Conservation (phyloP, 768 basidiomycete genomes). For the Tylopilus felleus region DNA sequence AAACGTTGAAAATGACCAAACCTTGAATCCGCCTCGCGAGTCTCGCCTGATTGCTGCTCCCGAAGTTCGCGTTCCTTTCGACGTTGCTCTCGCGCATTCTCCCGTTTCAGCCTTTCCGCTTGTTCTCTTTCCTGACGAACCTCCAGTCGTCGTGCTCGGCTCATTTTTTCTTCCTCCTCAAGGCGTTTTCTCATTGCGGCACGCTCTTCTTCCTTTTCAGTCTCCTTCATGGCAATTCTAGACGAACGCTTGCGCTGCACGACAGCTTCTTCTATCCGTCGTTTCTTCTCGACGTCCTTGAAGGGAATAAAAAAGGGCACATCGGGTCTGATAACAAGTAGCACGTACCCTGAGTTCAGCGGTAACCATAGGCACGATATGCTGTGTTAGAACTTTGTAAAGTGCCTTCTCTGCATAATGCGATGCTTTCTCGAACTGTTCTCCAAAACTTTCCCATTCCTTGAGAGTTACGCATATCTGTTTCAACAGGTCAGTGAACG, state of each 20-base stretch:
- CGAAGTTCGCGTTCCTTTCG: slow-evolving; percentile 33
- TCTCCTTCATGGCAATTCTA: slow-evolving; percentile 79
- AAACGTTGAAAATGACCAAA: slow-evolving; percentile 5
- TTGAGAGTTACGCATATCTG: slow-evolving; percentile 80
- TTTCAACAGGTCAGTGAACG: background rate
- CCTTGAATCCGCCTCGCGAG: slow-evolving; percentile 9
- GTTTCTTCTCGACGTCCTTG: slow-evolving; percentile 63
- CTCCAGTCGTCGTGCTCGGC: slow-evolving; percentile 58
- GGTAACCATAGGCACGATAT: slow-evolving; percentile 68
- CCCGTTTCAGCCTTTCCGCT: slow-evolving; percentile 48
- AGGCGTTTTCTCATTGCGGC: slow-evolving; percentile 54
- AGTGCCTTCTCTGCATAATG: slow-evolving; percentile 81
- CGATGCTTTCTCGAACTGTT: slow-evolving; percentile 69
- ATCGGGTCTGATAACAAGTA: background rate
- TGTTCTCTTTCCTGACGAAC: slow-evolving; percentile 57
- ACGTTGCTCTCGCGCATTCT: slow-evolving; percentile 56
- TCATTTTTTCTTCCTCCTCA: slow-evolving; percentile 67
- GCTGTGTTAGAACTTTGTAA: slow-evolving; percentile 60
- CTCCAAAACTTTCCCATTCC: slow-evolving; percentile 82
- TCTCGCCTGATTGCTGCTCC: slow-evolving; percentile 22
- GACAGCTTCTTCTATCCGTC: slow-evolving; percentile 67
- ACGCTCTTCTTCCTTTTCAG: slow-evolving; percentile 70
- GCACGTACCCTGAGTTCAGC: slow-evolving; percentile 57
- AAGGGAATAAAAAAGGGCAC: slow-evolving; percentile 5
- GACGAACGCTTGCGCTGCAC: slow-evolving; percentile 88